Base-by-base conservation (phyloP, 1,284 basidiomycete species). In the Crepidotus sp. region DNA sequence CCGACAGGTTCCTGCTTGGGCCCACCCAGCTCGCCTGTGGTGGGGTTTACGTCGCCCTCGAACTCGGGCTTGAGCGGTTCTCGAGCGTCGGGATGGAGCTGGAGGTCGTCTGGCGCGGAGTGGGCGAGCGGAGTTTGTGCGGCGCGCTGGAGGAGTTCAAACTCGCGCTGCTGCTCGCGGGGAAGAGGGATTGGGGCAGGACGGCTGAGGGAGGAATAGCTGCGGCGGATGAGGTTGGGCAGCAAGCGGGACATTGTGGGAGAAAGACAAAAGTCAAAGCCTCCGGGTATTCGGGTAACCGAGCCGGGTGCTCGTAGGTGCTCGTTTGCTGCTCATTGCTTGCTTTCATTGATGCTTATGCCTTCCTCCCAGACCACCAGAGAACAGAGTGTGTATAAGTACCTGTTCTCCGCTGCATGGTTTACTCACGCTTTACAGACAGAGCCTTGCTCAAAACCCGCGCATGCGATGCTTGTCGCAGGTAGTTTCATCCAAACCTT, bases 1-100 rank as follows among this genome's bases (percentile, higher is more conserved):
- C 66, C 59, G 7, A 86, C 75, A 5, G 85, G 85, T 58, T 89
- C 86, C 25, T 67, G 67, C 63, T 87, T 88, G 22, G 85, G 85
- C 0, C 85, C 85, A 2, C 80, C 83, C 42, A 71, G 65, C 60
- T 89, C 85, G 14, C 86, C 86, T 1, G 86, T 89, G 2, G 52
- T 54, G 2, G 85, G 85, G 55, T 89, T 87, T 15, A 71, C 63
- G 34, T 87, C 79, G 14, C 83, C 86, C 40, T 80, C 73, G 55
- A 87, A 88, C 49, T 82, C 80, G 5, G 80, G 68, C 33, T 62
- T 55, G 8, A 81, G 42, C 2, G 80, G 76, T 32, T 59, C 60
- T 21, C 71, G 77, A 0, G 82, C 76, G 57, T 88, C 84, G 5
- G 84, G 83, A 55, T 88, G 85, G 31, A 77, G 57, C 3, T 67